Evolutionary conservation across 2,329 filamentous ascomycete species (phyloP).

Genomic region (Eurotiales sp.): DNA sequence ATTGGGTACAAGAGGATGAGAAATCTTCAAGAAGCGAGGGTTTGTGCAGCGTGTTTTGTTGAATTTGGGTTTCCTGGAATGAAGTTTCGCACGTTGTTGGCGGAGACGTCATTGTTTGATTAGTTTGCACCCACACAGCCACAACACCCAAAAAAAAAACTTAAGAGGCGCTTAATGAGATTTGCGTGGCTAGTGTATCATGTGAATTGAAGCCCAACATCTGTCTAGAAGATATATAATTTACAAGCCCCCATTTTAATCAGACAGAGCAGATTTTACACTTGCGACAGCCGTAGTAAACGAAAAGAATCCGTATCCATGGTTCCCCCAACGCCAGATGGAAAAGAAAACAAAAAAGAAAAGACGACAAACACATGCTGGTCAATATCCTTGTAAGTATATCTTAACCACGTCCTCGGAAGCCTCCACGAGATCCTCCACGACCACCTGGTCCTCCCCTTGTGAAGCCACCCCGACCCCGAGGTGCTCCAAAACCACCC

Average conservation of each 20-base stretch:
- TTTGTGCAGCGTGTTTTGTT: slow-evolving; percentile 1
- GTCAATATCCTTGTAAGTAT: slow-evolving; percentile 13
- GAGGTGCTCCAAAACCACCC: slow-evolving; percentile 18
- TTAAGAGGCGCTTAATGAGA: not conserved
- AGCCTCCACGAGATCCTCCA: slow-evolving; percentile 26
- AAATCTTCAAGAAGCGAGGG: not conserved
- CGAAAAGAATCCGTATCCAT: slow-evolving; percentile 36
- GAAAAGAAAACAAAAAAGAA: slow-evolving; percentile 38
- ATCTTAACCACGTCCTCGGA: slow-evolving; percentile 26
- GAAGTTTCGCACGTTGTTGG: slow-evolving; percentile 8
- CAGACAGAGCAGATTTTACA: slow-evolving; percentile 31
- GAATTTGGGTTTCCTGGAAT: slow-evolving; percentile 3
- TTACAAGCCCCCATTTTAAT: slow-evolving; percentile 22
- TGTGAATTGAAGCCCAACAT: not conserved
- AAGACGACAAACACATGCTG: slow-evolving; percentile 11
- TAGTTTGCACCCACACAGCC: slow-evolving; percentile 13
- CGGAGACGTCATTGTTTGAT: slow-evolving; percentile 32
- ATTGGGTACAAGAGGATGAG: not conserved
- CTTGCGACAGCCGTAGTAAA: slow-evolving; percentile 33
- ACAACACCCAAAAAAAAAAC: slow-evolving; percentile 12
- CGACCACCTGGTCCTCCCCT: slow-evolving; percentile 10
- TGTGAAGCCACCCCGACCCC: slow-evolving; percentile 11
- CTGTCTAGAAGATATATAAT: slow-evolving; percentile 9
- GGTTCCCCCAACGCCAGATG: slow-evolving; percentile 41
- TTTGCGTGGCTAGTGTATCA: slow-evolving; percentile 12